Conservation (phyloP, 176 grass and related monocot genomes). For the Saccharum officinarum region DNA sequence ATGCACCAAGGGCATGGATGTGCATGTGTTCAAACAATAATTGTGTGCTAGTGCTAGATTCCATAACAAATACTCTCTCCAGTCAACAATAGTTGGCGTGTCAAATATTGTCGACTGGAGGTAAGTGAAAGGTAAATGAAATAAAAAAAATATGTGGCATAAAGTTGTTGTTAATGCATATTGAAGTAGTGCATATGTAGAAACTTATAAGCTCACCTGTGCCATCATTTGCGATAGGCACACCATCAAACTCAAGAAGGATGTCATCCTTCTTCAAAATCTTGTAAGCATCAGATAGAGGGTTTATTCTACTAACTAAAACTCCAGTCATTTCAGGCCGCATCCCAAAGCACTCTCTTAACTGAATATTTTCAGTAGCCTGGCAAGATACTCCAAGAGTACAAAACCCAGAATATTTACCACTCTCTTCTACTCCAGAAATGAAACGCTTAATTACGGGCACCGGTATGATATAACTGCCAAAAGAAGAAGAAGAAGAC, state of each 20-base stretch:
- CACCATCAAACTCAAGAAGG: conserved; percentile 92
- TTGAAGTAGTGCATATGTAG: not conserved
- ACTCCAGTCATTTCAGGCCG: conserved; percentile 81
- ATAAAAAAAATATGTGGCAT: not conserved
- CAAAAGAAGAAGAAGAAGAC: conserved; percentile 23
- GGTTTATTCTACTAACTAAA: conserved; percentile 91
- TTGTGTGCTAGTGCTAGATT: not conserved
- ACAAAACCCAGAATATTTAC: conserved; percentile 93
- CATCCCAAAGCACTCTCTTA: conserved; percentile 86
- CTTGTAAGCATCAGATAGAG: conserved; percentile 75
- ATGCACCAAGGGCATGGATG: conserved; percentile 21
- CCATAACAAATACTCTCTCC: not conserved
- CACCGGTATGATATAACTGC: conserved; percentile 96
- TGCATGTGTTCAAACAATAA: conserved; percentile 7
- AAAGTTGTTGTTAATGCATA: conserved; percentile 17
- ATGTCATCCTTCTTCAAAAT: conserved; percentile 94
- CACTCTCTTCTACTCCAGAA: conserved; percentile 77
- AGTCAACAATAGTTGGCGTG: not conserved
- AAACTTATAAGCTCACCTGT: conserved; percentile 55
- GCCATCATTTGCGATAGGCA: conserved; percentile 93
- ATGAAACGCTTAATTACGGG: conserved; percentile 94
- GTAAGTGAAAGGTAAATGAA: not conserved
- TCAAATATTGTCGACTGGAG: not conserved
- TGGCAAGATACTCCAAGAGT: conserved; percentile 95
- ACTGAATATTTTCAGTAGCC: conserved; percentile 86